Evolutionary conservation across 768 basidiomycete species (phyloP), one percentile per base, ranked within the genome.

Genomic region (Macrolepiota dolichaula): DNA sequence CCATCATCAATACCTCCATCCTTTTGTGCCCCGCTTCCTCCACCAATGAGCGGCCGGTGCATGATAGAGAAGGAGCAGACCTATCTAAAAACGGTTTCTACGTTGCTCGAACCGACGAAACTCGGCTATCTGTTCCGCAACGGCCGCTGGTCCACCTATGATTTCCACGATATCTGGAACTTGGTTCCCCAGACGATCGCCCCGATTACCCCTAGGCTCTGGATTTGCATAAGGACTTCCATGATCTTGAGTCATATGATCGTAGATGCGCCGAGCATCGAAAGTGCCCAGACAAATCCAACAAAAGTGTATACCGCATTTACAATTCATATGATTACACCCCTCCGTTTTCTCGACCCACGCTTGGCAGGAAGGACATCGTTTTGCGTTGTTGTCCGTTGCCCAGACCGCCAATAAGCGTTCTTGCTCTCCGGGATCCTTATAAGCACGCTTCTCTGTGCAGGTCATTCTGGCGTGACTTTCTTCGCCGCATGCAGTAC

Each of bases 251-350:
- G 35, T 19, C 50, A 64, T 61, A 40, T 64, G 63, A 22, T n/a
- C 32, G 49, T 66, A n/a, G n/a, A n/a, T n/a, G n/a, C n/a, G n/a
- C n/a, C n/a, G n/a, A n/a, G n/a, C n/a, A n/a, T n/a, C 62, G 61
- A 65, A 67, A 12, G 62, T 54, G 4, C 63, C 62, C 46, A 62
- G 4, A 50, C 67, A 68, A 10, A 63, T 38, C 67, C 67, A 68
- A 55, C 67, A 68, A 38, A 66, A 61, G 65, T 86, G 81, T 9
- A 75, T 75, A 2, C 78, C 77, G 63, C 84, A 85, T 57, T 58
- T 71, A 66, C 84, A 86, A 0, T 66, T 62, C 71, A 86, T 79
- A 66, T 84, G 84, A 66, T 85, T 82, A 69, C 84, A 86, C 0
- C 84, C 84, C 19, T 73, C 79, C 4, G 62, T 75, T 67, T 84